Evolutionary conservation across 148 eudicot genomes (phyloP), one percentile per base, ranked within the genome.

Genomic region (Diospyros lotus): DNA sequence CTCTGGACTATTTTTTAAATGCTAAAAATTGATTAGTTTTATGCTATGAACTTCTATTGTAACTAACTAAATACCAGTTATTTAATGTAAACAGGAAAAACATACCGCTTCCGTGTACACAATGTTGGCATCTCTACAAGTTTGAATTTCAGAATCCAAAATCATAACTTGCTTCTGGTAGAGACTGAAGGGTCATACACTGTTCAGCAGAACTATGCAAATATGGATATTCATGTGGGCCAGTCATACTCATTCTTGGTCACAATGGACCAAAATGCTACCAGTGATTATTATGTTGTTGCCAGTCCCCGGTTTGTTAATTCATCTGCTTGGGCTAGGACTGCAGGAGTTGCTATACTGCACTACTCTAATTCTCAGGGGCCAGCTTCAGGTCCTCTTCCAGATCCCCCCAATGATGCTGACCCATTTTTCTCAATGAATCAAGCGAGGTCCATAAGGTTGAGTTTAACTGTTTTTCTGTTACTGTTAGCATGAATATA

Each of bases 401-500:
- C 98, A 76, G 96, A 79, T 81, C 91, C 86, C 80, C 97, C 96
- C 80, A 86, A 79, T 81, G 94, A 83, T 73, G 75, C 67, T 67
- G 98, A 95, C 87, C 64, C 91, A 71, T 84, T 68, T 81, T 95
- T 88, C 87, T 92, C 98, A 78, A 95, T 95, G 97, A 92, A 80
- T 77, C 98, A 95, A 88, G 98, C 98, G 82, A 86, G 90, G 87
- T 95, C 98, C 72, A 90, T 95, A 86, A 95, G 98, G 98, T 95
- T 86, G 87, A 78, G 52, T 61, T 85, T 61, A 54, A 77, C 43
- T 58, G 52, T 43, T 53, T 67, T 59, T 84, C 76, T 71, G 71
- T 8, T 48, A 28, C 28, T 48, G 4, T 68, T 68, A 73, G 41
- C 28, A 13, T 77, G 48, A 68, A 8, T 80, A 63, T 80, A 55